Conservation (phyloP, 2,329 filamentous ascomycete species). For the Alternaria angustiovoidea region DNA sequence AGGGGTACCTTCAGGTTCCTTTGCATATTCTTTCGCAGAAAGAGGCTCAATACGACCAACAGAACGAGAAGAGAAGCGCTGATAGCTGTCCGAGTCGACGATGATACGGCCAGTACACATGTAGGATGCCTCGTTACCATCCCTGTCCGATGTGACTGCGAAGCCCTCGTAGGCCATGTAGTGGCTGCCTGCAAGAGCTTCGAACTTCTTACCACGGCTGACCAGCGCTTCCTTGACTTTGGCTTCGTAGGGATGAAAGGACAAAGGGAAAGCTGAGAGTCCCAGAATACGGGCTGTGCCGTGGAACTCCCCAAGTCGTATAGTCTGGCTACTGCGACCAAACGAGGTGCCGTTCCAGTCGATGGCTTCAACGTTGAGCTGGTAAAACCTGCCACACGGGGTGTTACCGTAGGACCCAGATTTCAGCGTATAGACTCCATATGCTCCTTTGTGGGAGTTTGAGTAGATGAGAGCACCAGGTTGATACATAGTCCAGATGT, state of each 20-base stretch:
- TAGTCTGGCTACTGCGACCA: conserved; percentile 29
- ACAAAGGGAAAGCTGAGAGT: conserved; percentile 76
- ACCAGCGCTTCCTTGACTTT: conserved; percentile 72
- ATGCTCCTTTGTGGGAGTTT: conserved; percentile 31
- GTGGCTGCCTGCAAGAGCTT: conserved; percentile 76
- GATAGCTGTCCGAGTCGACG: conserved; percentile 71
- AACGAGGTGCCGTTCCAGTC: conserved; percentile 47
- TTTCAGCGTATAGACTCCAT: conserved; percentile 30
- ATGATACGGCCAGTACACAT: conserved; percentile 85
- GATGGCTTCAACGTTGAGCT: conserved; percentile 34
- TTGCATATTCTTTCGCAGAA: conserved; percentile 27
- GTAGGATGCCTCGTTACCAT: conserved; percentile 27
- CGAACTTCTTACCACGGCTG: conserved; percentile 82
- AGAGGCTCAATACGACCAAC: conserved; percentile 23
- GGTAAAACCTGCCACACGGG: conserved; percentile 31
- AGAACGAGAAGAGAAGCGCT: conserved; percentile 56
- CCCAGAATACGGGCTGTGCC: conserved; percentile 81
- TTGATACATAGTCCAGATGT: conserved; percentile 55
- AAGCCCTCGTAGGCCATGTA: conserved; percentile 81
- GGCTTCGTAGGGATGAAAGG: conserved; percentile 76
- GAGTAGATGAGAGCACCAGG: conserved; percentile 41
- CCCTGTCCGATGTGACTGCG: conserved; percentile 49
- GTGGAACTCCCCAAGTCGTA: conserved; percentile 63
- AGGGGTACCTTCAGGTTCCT: background rate
- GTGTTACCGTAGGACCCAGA: conserved; percentile 30